Evolutionary conservation across 2,329 filamentous ascomycete species (phyloP).

Genomic region (Aspergillus eucalypticola): DNA sequence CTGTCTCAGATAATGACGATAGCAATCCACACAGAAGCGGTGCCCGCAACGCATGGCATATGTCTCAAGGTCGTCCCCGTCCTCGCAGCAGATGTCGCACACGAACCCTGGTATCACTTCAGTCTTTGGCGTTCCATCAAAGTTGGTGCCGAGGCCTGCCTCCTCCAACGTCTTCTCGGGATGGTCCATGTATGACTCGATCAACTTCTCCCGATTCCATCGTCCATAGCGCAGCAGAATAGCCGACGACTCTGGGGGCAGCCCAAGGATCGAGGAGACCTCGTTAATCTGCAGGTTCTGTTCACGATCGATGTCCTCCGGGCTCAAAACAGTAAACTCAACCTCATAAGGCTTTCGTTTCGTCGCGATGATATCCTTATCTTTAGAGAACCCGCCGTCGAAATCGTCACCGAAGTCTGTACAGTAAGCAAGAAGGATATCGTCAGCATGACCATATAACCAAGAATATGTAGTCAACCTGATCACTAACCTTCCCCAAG

Average conservation of each 20-base stretch:
- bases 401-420: constrained; percentile 61
- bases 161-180: constrained; percentile 77
- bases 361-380: constrained; percentile 70
- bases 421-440: not conserved
- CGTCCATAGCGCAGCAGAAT: constrained; percentile 85
- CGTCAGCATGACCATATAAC: not conserved
- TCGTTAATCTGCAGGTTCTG: constrained; percentile 86
- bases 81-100: constrained; percentile 97
- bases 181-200: constrained; percentile 95
- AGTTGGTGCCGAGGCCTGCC: constrained; percentile 73
- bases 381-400: constrained; percentile 64
- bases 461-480: not conserved
- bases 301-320: constrained; percentile 77
- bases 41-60: constrained; percentile 96
- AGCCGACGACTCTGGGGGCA: constrained; percentile 84
- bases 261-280: constrained; percentile 85
- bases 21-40: constrained; percentile 90
- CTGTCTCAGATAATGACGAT: constrained; percentile 83
- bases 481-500: constrained; percentile 41
- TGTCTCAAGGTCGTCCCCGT: constrained; percentile 71
- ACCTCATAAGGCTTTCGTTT: constrained; percentile 78
- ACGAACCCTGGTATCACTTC: constrained; percentile 73
- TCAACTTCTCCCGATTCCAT: constrained; percentile 95
- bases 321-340: constrained; percentile 77
- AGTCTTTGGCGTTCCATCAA: constrained; percentile 65